phyloP scores from a whole-genome alignment of 139 green algal genomes.

The Coelastrella sp. region DNA sequence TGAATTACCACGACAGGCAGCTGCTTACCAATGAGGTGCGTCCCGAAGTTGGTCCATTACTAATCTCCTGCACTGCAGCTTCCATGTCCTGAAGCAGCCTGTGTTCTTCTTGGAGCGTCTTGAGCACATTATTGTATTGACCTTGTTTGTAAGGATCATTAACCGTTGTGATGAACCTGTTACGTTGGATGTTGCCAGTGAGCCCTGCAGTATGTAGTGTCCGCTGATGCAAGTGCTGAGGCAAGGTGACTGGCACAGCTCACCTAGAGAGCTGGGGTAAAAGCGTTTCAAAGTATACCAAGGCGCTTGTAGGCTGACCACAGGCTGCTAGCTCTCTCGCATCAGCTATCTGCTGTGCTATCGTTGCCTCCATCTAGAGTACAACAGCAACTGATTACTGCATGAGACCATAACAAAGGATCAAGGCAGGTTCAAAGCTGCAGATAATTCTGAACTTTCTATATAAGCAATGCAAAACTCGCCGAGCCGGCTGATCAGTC shows the following conservation, averaged over 20 bases:
- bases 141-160: constrained; percentile 35
- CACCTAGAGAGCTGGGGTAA: constrained; percentile 47
- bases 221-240: not conserved
- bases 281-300: constrained; percentile 54
- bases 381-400: too few species aligned
- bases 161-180: constrained; percentile 24
- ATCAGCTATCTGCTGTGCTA: constrained; percentile 51
- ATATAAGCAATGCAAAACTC: too few species aligned
- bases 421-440: too few species aligned
- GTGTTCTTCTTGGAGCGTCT: constrained; percentile 65
- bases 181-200: not conserved
- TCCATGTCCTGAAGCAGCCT: constrained; percentile 60
- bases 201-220: not conserved
- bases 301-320: constrained; percentile 38
- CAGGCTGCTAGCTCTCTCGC: constrained; percentile 42
- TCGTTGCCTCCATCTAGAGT: constrained; percentile 2
- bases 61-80: constrained; percentile 54
- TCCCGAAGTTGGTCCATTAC: constrained; percentile 4
- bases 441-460: too few species aligned
- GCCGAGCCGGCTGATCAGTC: too few species aligned
- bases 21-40: constrained; percentile 13
- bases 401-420: too few species aligned
- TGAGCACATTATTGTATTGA: constrained; percentile 47
- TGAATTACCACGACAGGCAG: not conserved
- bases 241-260: not conserved